Base-by-base conservation (phyloP, 2,329 filamentous ascomycete genomes). In the Claviceps pazoutovae region DNA sequence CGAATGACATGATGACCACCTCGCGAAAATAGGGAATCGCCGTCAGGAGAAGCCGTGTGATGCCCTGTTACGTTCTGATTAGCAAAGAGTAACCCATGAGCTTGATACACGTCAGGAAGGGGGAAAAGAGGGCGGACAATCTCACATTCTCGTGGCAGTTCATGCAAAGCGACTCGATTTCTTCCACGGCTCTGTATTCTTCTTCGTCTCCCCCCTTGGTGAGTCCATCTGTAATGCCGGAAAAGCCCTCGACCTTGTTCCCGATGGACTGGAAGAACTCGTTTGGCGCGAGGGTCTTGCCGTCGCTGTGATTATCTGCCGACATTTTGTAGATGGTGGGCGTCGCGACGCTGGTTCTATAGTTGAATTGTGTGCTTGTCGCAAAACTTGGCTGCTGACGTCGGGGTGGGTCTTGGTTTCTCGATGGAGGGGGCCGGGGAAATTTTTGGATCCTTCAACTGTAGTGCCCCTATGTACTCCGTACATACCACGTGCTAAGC, bases 21-120 rank as follows among this genome's bases (percentile, higher is more conserved):
- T 98, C 91, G 71, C 89, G 88, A 75, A 98, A 98, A 76, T 88
- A 97, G 16, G 93, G 93, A 52, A 98, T 96, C 57, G 82, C 82
- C 16, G 94, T 95, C 51, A 98, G 81, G 44, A 98, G 81, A 21
- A 98, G 79, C 54, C 84, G 80, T 14, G 93, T 98, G 1, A 74
- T 79, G 61, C 93, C 93, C 86, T 94, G 41, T 21, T 21, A 50
- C n/a, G 3, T 2, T 23, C n/a, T 9, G 43, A 8, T 48, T 17
- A 37, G 5, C 5, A 46, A 19, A 49, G 21, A 26, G 17, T 7
- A 11, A 43, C 14, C 17, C 3, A 21, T 21, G 46, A 16, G 13
- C 21, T 3, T 17, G 14, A 23, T 14, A 23, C 42, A 14, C 17
- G 5, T 44, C 19, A 23, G 42, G 4, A 21, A 23, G 3, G 13